Base-by-base conservation (phyloP, 805 yeast species). In the Barnettozyma sucrosica region DNA sequence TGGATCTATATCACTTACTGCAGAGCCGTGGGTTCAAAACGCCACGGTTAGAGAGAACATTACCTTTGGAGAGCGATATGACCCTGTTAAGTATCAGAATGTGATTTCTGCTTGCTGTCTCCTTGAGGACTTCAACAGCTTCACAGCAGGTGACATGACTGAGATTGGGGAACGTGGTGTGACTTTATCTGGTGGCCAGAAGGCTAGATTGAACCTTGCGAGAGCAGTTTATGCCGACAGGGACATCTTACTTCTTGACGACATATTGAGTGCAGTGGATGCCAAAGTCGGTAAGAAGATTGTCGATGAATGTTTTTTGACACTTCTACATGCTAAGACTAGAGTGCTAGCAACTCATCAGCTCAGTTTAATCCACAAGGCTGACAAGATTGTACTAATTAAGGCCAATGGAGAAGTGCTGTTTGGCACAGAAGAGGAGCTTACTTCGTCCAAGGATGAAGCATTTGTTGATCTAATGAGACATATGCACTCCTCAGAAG, bases 151-250 rank as follows among this genome's bases (percentile, higher is more conserved):
- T 23, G 95, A 87, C 56, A 56, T 66, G 48, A 85, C 95, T 0
- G 85, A 83, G 62, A 82, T 86, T 55, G 95, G 95, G 49, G 95
- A 86, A 62, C 73, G 86, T 60, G 95, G 95, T 58, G 79, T 86
- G 38, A 84, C 92, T 0, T 66, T 86, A 26, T 83, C 90, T 10
- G 95, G 95, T 85, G 49, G 85, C 8, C 85, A 80, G 58, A 80
- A 77, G 58, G 83, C 84, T 0, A 64, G 89, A 61, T 64, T 83
- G 25, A 74, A 82, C 14, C 65, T 83, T 37, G 89, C 89, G 0
- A 73, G 89, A 57, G 86, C 88, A 0, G 83, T 83, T 5, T 83
- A 83, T 58, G 66, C 85, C 0, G 66, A 80, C 45, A 71, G 76
- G 2, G 85, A 81, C 62, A 68, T 81, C 7, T 75, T 77, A 50